Base-by-base conservation (phyloP, 1,284 basidiomycete genomes). In the Anthracocystis walkeri region DNA sequence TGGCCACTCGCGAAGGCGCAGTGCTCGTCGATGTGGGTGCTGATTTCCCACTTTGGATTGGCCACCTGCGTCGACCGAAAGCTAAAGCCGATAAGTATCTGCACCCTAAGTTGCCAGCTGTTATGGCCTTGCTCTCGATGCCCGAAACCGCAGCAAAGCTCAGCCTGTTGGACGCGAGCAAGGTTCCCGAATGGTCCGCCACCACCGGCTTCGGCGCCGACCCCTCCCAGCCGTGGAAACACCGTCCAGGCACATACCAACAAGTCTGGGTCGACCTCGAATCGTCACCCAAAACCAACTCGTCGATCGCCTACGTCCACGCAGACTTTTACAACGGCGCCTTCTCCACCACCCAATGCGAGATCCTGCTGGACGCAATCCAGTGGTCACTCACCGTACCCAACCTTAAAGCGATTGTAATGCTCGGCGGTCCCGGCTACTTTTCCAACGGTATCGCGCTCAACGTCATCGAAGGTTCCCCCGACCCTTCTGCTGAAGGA, bases 251-350 rank as follows among this genome's bases (percentile, higher is more conserved):
- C 21, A 87, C 85, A 14, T 87, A 85, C 79, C 87, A 88, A 76
- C 85, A 87, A 64, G 85, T 87, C 2, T 87, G 82, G 79, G 84
- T 87, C 20, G 86, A 85, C 41, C 77, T 82, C 7, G 73, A 85
- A n/a, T 49, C 64, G 14, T 54, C 42, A 11, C 54, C 65, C 4
- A 54, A 60, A 35, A 62, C 65, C 1, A 25, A 14, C 53, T 65
- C 79, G 21, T 20, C 51, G 11, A 52, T 80, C n/a, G 86, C 85
- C 64, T 84, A 86, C 61, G 84, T 88, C 20, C 86, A 87, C 68
- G 87, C 86, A 73, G 85, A 87, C 65, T 87, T 87, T 63, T 87
- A 87, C 69, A 87, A 88, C 61, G 87, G 87, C 14, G 87, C 87
- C 2, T 86, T 84, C 56, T 86, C 86, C 11, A 87, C 87, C 4